Evolutionary conservation across 768 basidiomycete genomes (phyloP), one percentile per base, ranked within the genome.

Genomic region (Amanita pseudoporphyria): DNA sequence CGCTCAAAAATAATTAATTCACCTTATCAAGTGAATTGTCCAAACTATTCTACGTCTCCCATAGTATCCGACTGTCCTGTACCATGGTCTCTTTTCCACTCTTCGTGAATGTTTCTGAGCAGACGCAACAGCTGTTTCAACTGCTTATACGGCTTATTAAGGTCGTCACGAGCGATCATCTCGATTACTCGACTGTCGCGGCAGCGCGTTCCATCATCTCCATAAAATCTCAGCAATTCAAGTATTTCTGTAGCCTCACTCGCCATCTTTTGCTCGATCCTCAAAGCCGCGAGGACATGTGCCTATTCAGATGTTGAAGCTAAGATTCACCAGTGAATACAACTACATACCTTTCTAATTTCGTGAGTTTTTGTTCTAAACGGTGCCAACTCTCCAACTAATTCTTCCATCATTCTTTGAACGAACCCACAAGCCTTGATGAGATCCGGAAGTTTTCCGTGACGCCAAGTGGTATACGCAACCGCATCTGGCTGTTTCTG

Each of bases 241-340:
- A 79, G 61, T 5, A 74, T 77, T 54, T 79, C 79, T 12, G 64
- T 62, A 58, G 78, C 79, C 24, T 70, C 69, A 9, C 68, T 58
- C 2, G 71, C 69, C 67, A 73, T 81, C 21, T 61, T 58, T 5
- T 64, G 57, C 30, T 71, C 66, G 13, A 82, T 58, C 16, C 67
- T 65, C 44, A 87, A 64, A 6, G 77, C 78, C 33, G 60, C 64
- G 58, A 74, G 64, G 22, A 87, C 70, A 51, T 86, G 81, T 32
- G 54, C 61, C 79, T 82, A 53, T 5, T 49, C 31, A 53, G 33
- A 45, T 39, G 35, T 47, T 9, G 12, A 6, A 12, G 28, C 26
- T 7, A 28, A 28, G 26, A 3, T 14, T 32, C 24, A 12, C 32
- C 36, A 31, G 18, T 33, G 56, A 41, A 51, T 48, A 35, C 19